These are phyloP conservation scores for Antitrichia curtipendula DNA, from an alignment of 225 moss, liverwort and hornwort species.

Conservation along the genomic window DNA sequence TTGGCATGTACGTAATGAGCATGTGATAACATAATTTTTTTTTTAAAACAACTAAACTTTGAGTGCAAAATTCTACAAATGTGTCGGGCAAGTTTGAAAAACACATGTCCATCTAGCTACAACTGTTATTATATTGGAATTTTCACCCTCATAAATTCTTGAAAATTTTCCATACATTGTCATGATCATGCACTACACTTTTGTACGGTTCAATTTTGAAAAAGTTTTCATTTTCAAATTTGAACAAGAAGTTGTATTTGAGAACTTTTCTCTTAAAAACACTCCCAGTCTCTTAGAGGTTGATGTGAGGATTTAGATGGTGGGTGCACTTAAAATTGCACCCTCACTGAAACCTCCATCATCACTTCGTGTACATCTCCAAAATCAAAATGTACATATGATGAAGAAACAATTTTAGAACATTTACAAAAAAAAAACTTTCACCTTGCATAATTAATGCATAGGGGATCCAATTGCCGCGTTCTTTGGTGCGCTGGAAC, in stretches of 20 bases:
- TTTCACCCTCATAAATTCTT: fast-evolving
- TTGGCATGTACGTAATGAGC: neutral
- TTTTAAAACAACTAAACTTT: too few species aligned
- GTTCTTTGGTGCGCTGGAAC: neutral
- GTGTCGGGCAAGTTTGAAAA: fast-evolving
- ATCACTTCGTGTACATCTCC: neutral
- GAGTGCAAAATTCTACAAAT: neutral
- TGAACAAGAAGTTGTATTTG: neutral
- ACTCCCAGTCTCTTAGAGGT: too few species aligned
- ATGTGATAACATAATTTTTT: too few species aligned
- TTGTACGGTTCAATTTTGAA: neutral
- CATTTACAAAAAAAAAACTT: too few species aligned
- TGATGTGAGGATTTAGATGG: neutral
- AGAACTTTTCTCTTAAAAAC: neutral
- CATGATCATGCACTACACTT: neutral
- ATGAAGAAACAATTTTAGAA: too few species aligned
- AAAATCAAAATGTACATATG: neutral
- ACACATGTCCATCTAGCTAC: neutral
- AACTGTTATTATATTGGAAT: too few species aligned
- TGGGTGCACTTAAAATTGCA: neutral
- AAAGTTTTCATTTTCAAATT: neutral
- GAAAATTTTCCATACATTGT: neutral
- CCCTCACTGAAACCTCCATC: neutral
- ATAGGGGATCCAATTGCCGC: neutral
- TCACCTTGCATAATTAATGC: neutral